Evolutionary conservation across 345 rosid species (phyloP).

Genomic region (Heritiera littoralis): DNA sequence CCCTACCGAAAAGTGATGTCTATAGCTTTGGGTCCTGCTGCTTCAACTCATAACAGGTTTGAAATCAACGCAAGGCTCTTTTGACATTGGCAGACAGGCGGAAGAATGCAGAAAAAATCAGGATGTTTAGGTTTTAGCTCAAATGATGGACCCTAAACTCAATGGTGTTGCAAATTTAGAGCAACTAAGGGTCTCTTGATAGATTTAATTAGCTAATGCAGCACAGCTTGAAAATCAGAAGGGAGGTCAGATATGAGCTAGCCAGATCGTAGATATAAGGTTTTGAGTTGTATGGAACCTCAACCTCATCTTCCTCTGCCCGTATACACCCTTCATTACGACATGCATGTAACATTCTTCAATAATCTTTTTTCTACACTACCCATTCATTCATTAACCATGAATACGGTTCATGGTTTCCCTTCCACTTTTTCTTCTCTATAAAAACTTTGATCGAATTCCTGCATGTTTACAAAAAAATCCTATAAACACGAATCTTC

Average conservation of each 20-base stretch:
- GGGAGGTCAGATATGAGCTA: too few species aligned
- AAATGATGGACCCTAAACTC: constrained; percentile 26
- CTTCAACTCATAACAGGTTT: constrained; percentile 43
- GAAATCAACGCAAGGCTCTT: constrained; percentile 39
- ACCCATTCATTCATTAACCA: neutral
- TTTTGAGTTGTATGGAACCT: constrained; percentile 23
- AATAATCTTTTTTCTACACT: neutral
- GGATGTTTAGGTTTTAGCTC: constrained; percentile 23
- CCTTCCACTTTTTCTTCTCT: too few species aligned
- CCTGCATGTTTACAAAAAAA: too few species aligned
- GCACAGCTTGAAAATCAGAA: constrained; percentile 29
- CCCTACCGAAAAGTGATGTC: constrained; percentile 35
- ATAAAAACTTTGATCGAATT: too few species aligned
- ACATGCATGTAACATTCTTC: neutral
- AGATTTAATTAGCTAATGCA: constrained; percentile 27
- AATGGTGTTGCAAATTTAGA: constrained; percentile 29
- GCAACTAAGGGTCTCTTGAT: constrained; percentile 35
- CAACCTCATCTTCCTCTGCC: too few species aligned
- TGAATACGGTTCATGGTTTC: neutral
- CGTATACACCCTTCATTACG: too few species aligned
- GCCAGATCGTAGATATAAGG: constrained; percentile 18
- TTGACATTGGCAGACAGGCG: neutral
- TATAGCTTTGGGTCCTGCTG: constrained; percentile 25
- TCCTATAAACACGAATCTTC: too few species aligned
- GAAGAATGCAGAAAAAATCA: constrained; percentile 23